Evolutionary conservation across 306 rosid genomes (phyloP).

Genomic region (Dryas octopetala): DNA sequence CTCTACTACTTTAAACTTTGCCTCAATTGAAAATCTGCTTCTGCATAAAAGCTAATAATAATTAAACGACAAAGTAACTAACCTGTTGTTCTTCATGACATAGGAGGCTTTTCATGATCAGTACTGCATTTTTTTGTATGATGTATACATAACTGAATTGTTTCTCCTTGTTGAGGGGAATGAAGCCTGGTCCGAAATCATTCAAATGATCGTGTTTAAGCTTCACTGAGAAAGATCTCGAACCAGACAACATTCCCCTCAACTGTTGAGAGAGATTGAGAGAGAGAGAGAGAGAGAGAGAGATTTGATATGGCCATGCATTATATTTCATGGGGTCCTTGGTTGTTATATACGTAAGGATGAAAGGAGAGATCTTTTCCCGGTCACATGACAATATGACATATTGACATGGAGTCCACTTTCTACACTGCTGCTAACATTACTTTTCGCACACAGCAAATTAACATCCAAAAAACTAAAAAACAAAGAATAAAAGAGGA

Average conservation of each 20-base stretch:
- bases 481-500: neutral
- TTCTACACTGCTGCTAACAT: constrained; percentile 45
- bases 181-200: constrained; percentile 96
- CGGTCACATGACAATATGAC: constrained; percentile 47
- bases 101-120: neutral
- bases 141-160: neutral
- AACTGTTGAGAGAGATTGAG: constrained; percentile 40
- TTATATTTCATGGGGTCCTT: constrained; percentile 64
- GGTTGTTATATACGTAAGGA: constrained; percentile 52
- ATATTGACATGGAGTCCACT: constrained; percentile 41
- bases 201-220: constrained; percentile 18
- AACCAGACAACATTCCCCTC: constrained; percentile 78
- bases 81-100: neutral
- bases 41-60: neutral
- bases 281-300: constrained; percentile 21
- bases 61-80: neutral
- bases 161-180: constrained; percentile 64
- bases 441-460: constrained; percentile 49
- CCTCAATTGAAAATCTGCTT: constrained; percentile 6
- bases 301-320: constrained; percentile 71
- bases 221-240: constrained; percentile 54
- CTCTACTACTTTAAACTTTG: neutral
- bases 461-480: neutral
- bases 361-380: constrained; percentile 36
- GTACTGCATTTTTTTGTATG: neutral